phyloP scores from a whole-genome alignment of 2,329 filamentous ascomycete genomes.

The Aspergillus japonicus region DNA sequence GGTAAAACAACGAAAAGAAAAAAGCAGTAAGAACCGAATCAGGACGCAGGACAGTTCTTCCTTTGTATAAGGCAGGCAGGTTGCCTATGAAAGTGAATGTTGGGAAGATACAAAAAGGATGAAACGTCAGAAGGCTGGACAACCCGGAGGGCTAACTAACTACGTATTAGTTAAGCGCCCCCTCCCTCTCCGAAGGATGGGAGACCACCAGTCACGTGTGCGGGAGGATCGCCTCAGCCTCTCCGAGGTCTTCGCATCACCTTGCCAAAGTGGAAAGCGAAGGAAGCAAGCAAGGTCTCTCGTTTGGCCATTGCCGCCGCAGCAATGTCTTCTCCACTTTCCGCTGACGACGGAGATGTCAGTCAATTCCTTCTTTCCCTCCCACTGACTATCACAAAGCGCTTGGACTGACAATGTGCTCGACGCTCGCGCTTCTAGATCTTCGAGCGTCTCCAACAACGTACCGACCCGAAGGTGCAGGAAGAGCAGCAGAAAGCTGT shows the following conservation, averaged over 20 bases:
- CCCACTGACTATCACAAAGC: background rate
- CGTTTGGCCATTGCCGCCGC: constrained; percentile 34
- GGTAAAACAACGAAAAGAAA: background rate
- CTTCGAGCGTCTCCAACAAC: constrained; percentile 45
- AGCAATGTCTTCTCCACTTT: constrained; percentile 46
- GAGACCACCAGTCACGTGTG: constrained; percentile 22
- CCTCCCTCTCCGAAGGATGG: background rate
- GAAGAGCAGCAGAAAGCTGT: constrained; percentile 61
- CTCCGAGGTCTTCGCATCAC: constrained; percentile 19
- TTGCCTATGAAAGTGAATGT: background rate
- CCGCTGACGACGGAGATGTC: constrained; percentile 45
- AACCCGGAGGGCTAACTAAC: background rate
- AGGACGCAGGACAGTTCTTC: background rate
- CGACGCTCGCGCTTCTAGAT: constrained; percentile 28
- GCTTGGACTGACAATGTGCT: constrained; percentile 11
- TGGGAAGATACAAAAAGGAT: too few relatives aligned
- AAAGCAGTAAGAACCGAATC: background rate
- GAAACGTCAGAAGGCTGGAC: background rate
- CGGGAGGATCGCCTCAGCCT: constrained; percentile 8
- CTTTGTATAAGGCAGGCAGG: background rate
- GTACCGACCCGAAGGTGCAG: constrained; percentile 57
- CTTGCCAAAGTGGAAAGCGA: constrained; percentile 13
- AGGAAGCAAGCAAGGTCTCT: constrained; percentile 16
- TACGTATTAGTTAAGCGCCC: background rate
- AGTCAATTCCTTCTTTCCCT: background rate